Evolutionary conservation across 1,284 basidiomycete genomes (phyloP).

Genomic region (Schizophyllum amplum): DNA sequence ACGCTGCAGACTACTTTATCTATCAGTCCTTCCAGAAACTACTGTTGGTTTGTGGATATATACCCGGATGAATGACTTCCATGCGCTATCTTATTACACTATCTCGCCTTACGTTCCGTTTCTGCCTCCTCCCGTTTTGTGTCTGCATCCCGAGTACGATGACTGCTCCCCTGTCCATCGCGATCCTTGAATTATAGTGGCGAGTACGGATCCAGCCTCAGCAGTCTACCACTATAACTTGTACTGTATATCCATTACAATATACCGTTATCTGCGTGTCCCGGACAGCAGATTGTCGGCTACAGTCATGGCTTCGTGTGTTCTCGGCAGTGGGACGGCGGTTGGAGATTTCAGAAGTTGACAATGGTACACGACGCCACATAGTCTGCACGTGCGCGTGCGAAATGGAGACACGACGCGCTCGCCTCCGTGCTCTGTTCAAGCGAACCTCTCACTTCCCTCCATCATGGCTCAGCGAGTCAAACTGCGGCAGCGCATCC

Average conservation of each 20-base stretch:
- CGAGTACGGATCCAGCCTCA: neutral
- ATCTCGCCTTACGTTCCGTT: neutral
- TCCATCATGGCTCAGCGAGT: neutral
- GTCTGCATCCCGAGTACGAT: neutral
- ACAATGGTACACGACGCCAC: slow-evolving; percentile 69
- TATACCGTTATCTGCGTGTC: no score
- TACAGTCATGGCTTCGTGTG: no score
- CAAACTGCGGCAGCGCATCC: neutral
- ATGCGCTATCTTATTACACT: neutral
- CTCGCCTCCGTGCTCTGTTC: neutral
- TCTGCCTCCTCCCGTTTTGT: neutral
- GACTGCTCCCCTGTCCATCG: neutral
- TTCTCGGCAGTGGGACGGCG: neutral
- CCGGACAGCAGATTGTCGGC: no score
- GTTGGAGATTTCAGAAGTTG: slow-evolving; percentile 39
- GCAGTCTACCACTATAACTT: neutral
- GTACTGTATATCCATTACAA: neutral
- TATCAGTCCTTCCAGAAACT: no score
- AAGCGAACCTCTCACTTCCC: neutral
- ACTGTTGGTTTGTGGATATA: neutral
- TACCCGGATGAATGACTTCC: neutral
- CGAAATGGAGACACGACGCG: neutral
- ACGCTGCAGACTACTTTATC: neutral
- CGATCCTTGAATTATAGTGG: neutral
- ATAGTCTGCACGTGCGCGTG: neutral